These are phyloP conservation scores for Aristolochia fimbriata DNA, from an alignment of 164 flowering plant species.

Conservation along the genomic window DNA sequence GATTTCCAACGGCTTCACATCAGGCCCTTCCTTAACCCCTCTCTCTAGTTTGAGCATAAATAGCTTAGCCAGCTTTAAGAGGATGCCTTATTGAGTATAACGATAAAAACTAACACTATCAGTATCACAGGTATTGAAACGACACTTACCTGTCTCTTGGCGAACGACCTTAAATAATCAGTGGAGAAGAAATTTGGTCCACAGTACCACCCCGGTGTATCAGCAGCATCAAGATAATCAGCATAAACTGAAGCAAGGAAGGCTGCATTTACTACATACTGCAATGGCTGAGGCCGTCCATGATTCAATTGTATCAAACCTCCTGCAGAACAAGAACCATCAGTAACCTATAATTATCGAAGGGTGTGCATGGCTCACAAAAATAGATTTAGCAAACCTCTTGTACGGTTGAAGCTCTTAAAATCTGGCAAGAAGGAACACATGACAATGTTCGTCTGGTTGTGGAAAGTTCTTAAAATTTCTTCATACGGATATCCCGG, in stretches of 20 bases:
- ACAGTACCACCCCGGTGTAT: conserved; percentile 99
- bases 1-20: too few relatives aligned
- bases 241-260: conserved; percentile 76
- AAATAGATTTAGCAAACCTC: conserved; percentile 32
- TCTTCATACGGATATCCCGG: conserved; percentile 99
- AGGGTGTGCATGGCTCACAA: not conserved
- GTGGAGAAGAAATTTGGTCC: conserved; percentile 85
- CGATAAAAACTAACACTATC: too few relatives aligned
- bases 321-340: conserved; percentile 32
- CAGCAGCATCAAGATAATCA: conserved; percentile 93
- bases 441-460: conserved; percentile 86
- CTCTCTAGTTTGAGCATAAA: too few relatives aligned
- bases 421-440: conserved; percentile 82
- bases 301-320: conserved; percentile 90
- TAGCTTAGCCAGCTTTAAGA: not conserved
- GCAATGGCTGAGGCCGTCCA: conserved; percentile 94
- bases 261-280: conserved; percentile 86
- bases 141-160: conserved; percentile 66
- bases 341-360: not conserved
- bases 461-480: conserved; percentile 73
- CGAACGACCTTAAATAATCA: conserved; percentile 69
- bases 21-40: too few relatives aligned
- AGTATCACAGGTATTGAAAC: not conserved
- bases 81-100: not conserved
- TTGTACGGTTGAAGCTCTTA: conserved; percentile 74